phyloP scores from a whole-genome alignment of 495 filamentous ascomycete species.

The Penicillium antarcticum region DNA sequence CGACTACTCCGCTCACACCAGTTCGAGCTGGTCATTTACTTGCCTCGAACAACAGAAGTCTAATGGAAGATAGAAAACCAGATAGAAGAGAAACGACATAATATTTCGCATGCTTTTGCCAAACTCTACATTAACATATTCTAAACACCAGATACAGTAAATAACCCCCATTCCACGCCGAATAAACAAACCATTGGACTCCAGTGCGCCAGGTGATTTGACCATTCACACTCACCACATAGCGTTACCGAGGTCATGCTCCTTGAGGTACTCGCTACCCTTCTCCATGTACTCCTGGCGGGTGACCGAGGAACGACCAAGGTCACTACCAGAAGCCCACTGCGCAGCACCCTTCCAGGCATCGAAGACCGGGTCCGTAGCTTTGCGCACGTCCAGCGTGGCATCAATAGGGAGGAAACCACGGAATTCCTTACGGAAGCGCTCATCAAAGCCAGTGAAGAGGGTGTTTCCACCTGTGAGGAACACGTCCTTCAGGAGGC shows the following conservation, averaged over 20 bases:
- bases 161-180: slow-evolving; percentile 4
- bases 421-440: slow-evolving; percentile 68
- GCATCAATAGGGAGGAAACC: slow-evolving; percentile 69
- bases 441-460: slow-evolving; percentile 82
- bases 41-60: too few species aligned
- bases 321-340: slow-evolving; percentile 55
- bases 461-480: slow-evolving; percentile 90
- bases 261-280: slow-evolving; percentile 83
- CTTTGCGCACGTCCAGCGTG: slow-evolving; percentile 62
- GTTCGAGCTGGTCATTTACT: too few species aligned
- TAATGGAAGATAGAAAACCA: background rate
- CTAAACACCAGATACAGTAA: slow-evolving; percentile 2
- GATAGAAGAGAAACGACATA: background rate
- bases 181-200: slow-evolving; percentile 13
- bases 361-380: slow-evolving; percentile 72
- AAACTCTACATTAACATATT: background rate
- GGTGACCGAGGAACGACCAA: slow-evolving; percentile 48
- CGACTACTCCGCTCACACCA: too few species aligned
- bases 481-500: slow-evolving; percentile 81
- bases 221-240: slow-evolving; percentile 24
- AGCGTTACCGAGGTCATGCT: slow-evolving; percentile 78
- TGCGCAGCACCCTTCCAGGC: slow-evolving; percentile 89
- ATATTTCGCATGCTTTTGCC: background rate
- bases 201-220: slow-evolving; percentile 23
- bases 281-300: slow-evolving; percentile 81